phyloP scores from a whole-genome alignment of 345 rosid species.

The Acer campestre region DNA sequence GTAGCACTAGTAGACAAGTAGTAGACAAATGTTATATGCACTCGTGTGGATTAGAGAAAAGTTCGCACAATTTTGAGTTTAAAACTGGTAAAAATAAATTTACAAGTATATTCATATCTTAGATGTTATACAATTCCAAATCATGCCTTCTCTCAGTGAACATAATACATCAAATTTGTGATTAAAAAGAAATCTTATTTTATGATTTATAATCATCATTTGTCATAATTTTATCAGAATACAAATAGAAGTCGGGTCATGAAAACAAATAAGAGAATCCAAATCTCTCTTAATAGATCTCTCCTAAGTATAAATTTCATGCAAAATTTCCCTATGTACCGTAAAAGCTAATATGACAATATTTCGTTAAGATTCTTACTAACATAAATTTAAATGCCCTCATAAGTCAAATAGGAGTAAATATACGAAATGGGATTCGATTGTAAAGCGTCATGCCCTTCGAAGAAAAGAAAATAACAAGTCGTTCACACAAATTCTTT shows the following conservation, averaged over 20 bases:
- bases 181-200: too few species aligned
- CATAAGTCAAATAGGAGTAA: not conserved
- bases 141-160: not conserved
- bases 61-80: not conserved
- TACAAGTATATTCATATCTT: not conserved
- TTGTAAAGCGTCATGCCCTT: not conserved
- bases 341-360: too few species aligned
- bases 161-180: not conserved
- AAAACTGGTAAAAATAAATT: too few species aligned
- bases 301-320: too few species aligned
- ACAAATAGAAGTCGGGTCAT: too few species aligned
- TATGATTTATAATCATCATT: too few species aligned
- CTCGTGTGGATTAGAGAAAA: not conserved
- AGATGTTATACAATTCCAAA: not conserved
- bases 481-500: not conserved
- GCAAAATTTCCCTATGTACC: too few species aligned
- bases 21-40: not conserved
- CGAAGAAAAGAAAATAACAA: not conserved
- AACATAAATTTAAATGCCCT: not conserved
- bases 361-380: not conserved
- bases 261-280: too few species aligned
- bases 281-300: too few species aligned
- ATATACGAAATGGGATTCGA: not conserved
- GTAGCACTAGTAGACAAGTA: not conserved
- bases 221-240: too few species aligned